A percentile compares a stretch with the other conserved stretches of the same genome.
These are phyloP conservation scores for Lentinula lateritia DNA, from an alignment of 768 basidiomycete genomes.

Conservation along the genomic window DNA sequence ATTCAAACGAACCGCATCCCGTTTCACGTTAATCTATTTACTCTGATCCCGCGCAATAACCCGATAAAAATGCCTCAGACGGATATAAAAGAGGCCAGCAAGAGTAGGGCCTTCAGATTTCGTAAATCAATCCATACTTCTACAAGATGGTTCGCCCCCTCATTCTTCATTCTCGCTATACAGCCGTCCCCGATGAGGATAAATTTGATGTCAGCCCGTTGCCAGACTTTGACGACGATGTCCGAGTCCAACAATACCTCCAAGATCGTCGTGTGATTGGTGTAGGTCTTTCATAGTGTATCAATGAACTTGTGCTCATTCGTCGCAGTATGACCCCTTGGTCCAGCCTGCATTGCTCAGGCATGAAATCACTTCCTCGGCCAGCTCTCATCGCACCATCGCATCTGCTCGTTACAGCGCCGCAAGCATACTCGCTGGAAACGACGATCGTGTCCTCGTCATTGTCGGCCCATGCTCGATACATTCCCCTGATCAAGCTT, in stretches of 20 bases:
- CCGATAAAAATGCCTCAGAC: constrained; percentile 16
- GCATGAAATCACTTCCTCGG: constrained; percentile 73
- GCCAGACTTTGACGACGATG: constrained; percentile 59
- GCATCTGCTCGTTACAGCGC: constrained; percentile 73
- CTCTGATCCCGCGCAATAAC: constrained; percentile 3
- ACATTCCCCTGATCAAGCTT: constrained; percentile 80
- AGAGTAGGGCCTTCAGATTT: constrained; percentile 26
- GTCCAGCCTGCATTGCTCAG: constrained; percentile 88
- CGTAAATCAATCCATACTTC: constrained; percentile 21
- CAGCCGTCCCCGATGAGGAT: constrained; percentile 38
- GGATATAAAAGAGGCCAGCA: constrained; percentile 26
- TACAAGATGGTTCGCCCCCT: constrained; percentile 12
- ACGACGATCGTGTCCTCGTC: constrained; percentile 83
- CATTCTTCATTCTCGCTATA: constrained; percentile 11
- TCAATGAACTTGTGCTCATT: constrained; percentile 11
- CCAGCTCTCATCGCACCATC: constrained; percentile 67
- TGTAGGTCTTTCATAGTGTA: constrained; percentile 35
- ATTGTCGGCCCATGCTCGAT: constrained; percentile 96
- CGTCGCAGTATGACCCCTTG: constrained; percentile 84
- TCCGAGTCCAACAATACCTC: constrained; percentile 66
- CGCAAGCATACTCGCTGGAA: constrained; percentile 75
- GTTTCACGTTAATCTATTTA: not conserved
- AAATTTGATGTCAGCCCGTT: constrained; percentile 57
- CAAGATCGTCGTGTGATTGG: constrained; percentile 78
- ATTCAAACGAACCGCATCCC: not conserved